Evolutionary conservation across 176 grass and related monocot species (phyloP).

Genomic region (Ensete glaucum): DNA sequence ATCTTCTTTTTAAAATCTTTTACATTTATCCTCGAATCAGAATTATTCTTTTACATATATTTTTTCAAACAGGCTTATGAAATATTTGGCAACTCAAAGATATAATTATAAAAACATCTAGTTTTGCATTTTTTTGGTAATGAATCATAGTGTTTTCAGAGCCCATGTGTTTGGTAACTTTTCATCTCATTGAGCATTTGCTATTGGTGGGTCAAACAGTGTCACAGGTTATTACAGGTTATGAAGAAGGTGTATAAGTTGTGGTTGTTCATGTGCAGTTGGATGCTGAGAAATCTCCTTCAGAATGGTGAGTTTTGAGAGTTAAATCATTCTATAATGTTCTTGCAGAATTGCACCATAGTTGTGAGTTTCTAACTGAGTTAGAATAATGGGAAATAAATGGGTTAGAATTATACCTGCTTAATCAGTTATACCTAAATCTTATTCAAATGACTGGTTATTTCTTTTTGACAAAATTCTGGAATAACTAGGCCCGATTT

Average conservation of each 20-base stretch:
- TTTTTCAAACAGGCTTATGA: neutral
- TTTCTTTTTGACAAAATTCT: neutral
- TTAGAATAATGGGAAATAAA: neutral
- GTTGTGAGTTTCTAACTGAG: too few species aligned
- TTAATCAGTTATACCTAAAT: neutral
- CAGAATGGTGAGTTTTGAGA: slow-evolving; percentile 41
- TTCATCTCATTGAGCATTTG: slow-evolving; percentile 88
- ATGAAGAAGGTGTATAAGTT: slow-evolving; percentile 85
- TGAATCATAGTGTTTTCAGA: slow-evolving; percentile 58
- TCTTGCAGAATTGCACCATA: neutral
- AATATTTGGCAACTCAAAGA: neutral
- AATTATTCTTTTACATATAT: too few species aligned
- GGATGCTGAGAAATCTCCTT: slow-evolving; percentile 87
- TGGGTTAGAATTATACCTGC: neutral
- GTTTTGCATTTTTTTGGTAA: neutral
- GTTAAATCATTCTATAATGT: neutral
- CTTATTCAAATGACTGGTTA: neutral
- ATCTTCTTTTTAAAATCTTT: neutral
- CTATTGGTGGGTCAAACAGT: slow-evolving; percentile 87
- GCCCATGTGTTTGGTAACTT: slow-evolving; percentile 85
- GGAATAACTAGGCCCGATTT: neutral
- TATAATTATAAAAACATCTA: too few species aligned
- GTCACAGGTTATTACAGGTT: slow-evolving; percentile 98
- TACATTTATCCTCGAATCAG: neutral
- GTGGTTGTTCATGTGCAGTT: slow-evolving; percentile 62